Conservation (phyloP, 2,329 filamentous ascomycete genomes). For the Drechmeria coniospora region DNA sequence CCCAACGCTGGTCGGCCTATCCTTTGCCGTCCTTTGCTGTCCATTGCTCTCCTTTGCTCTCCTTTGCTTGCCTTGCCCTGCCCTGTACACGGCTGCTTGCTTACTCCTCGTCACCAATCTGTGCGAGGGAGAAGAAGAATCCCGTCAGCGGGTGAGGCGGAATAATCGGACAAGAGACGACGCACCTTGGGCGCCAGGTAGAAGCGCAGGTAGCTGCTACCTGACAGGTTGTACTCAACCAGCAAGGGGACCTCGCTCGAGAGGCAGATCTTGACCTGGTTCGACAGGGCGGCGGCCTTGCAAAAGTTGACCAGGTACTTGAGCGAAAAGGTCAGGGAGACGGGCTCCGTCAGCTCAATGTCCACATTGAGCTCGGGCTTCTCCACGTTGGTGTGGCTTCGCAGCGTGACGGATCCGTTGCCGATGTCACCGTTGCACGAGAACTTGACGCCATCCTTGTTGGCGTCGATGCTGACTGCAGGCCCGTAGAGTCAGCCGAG, state of each 20-base stretch:
- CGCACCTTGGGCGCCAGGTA: conserved; percentile 94
- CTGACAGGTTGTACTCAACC: conserved; percentile 74
- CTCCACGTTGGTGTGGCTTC: conserved; percentile 76
- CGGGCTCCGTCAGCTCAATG: conserved; percentile 83
- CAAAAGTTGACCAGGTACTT: conserved; percentile 99
- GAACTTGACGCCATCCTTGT: conserved; percentile 96
- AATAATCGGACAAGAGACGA: conserved; percentile 14
- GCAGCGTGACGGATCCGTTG: conserved; percentile 82
- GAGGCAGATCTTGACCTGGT: conserved; percentile 76
- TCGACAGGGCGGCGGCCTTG: conserved; percentile 81
- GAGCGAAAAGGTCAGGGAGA: conserved; percentile 89
- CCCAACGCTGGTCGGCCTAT: too few relatives aligned
- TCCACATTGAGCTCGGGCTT: conserved; percentile 76
- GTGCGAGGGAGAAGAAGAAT: neutral
- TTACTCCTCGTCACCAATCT: conserved; percentile 27
- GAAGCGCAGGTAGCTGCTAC: conserved; percentile 85
- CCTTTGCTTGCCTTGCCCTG: too few relatives aligned
- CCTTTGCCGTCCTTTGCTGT: too few relatives aligned
- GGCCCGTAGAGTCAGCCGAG: neutral
- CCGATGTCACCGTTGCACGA: conserved; percentile 87
- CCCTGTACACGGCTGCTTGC: conserved; percentile 6
- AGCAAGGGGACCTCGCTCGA: conserved; percentile 92
- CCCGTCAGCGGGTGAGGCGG: neutral
- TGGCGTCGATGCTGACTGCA: conserved; percentile 83
- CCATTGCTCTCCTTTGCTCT: too few relatives aligned